Evolutionary conservation across 2,329 filamentous ascomycete species (phyloP), one percentile per base, ranked within the genome.

Genomic region (Cryphonectria carpinicola): DNA sequence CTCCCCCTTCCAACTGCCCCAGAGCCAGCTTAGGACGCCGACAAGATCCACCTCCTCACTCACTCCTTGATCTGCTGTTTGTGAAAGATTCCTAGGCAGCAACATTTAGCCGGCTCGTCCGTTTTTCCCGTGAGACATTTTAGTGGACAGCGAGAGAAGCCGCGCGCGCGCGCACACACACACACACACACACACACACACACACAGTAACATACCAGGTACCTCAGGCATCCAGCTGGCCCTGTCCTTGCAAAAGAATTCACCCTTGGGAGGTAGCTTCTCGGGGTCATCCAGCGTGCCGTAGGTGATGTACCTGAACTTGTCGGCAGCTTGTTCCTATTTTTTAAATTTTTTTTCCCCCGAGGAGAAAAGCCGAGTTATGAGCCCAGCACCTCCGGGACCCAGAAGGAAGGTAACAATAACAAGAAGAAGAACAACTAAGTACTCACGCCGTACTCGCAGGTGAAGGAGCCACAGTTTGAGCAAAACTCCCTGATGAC

Each of bases 231-330:
- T 86, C 86, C 86, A 88, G 1, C 74, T 76, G 6, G 81, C 79
- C 70, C 84, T 78, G 54, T 79, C 76, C 67, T 80, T 85, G 75
- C 84, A 87, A 73, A 87, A 88, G 78, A 88, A 88, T 73, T 88
- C 85, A 0, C 85, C 86, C 74, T 86, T 87, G 0, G 85, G 85
- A 7, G 84, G 83, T 13, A 87, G 76, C 66, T 77, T 80, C 19
- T 84, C 83, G 0, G 82, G 83, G 28, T 85, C 80, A 69, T 88
- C 85, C 4, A 88, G 76, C 0, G 84, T 84, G 1, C 86, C 85
- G 76, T 81, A 82, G 72, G 82, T 78, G 39, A 83, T 74, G 65
- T 83, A 83, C n/a, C 80, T 77, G 68, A 82, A 82, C 73, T 79
- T 80, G 56, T 85, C 82, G 25, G 82, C 83, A 13, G 85, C 80